Percentiles rank a stretch among this genome's conserved stretches.
phyloP scores from a whole-genome alignment of 257 asterid species.

The Solanum ahanhuiri region DNA sequence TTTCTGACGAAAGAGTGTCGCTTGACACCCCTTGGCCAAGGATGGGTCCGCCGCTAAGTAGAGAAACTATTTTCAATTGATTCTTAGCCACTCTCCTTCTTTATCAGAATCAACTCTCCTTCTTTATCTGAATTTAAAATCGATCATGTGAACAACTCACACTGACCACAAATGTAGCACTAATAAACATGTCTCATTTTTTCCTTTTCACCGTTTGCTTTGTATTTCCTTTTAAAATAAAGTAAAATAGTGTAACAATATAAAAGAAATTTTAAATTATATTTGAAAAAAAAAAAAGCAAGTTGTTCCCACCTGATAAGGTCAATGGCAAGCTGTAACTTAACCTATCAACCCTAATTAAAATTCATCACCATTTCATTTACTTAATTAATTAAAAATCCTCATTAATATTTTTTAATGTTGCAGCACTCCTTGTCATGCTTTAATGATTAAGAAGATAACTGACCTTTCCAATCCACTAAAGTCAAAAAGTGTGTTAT shows the following conservation, averaged over 20 bases:
- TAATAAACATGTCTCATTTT: not conserved
- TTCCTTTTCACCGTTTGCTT: not conserved
- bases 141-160: not conserved
- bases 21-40: not conserved
- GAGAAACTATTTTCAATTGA: not conserved
- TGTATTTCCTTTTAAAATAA: not conserved
- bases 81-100: not conserved
- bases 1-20: no score
- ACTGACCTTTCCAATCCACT: not conserved
- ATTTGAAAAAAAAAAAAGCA: not conserved
- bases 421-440: not conserved
- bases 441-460: not conserved
- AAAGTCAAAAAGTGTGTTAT: not conserved
- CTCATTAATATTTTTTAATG: not conserved
- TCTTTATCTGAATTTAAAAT: not conserved
- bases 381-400: not conserved
- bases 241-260: not conserved
- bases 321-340: not conserved
- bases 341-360: not conserved
- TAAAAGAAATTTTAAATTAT: not conserved
- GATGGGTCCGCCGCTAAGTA: not conserved
- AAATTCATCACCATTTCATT: not conserved
- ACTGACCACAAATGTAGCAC: not conserved
- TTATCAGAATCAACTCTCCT: not conserved
- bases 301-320: not conserved